Evolutionary conservation across 495 filamentous ascomycete genomes (phyloP).

Genomic region (Hypoxylon lenormandii): DNA sequence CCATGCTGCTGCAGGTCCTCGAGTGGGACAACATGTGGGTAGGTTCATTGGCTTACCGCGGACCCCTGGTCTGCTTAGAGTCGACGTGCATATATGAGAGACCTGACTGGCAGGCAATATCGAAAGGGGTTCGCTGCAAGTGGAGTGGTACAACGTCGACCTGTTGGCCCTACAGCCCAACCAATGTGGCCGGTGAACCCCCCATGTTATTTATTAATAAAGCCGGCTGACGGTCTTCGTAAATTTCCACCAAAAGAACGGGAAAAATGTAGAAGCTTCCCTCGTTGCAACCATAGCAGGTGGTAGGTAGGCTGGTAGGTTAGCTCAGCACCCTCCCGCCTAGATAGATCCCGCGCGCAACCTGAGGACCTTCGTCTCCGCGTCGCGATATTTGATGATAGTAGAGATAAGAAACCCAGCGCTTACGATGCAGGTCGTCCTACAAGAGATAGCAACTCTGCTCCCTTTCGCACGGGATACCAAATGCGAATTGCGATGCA

Average conservation of each 20-base stretch:
- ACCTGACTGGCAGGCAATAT: constrained; percentile 39
- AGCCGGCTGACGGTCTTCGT: constrained; percentile 32
- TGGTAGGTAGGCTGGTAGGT: constrained; percentile 22
- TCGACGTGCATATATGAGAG: constrained; percentile 19
- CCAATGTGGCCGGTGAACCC: constrained; percentile 24
- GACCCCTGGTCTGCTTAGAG: constrained; percentile 14
- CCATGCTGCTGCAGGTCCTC: constrained; percentile 29
- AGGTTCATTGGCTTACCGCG: constrained; percentile 19
- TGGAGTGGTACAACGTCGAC: constrained; percentile 39
- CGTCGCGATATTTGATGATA: constrained; percentile 3
- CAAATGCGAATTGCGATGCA: neutral
- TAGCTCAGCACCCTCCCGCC: constrained; percentile 14
- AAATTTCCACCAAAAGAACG: constrained; percentile 24
- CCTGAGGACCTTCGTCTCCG: constrained; percentile 19
- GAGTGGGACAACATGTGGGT: constrained; percentile 21
- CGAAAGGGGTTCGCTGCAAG: constrained; percentile 37
- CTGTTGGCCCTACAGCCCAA: constrained; percentile 40
- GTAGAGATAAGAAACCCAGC: constrained; percentile 22
- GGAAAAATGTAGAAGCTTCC: constrained; percentile 36
- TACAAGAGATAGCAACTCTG: constrained; percentile 7
- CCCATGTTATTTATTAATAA: constrained; percentile 18
- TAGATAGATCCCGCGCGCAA: constrained; percentile 4
- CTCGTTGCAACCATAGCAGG: no score
- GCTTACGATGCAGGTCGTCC: constrained; percentile 11
- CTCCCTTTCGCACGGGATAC: constrained; percentile 11